These are phyloP conservation scores for Quercus cerris DNA, from an alignment of 306 rosid genomes.

Conservation along the genomic window DNA sequence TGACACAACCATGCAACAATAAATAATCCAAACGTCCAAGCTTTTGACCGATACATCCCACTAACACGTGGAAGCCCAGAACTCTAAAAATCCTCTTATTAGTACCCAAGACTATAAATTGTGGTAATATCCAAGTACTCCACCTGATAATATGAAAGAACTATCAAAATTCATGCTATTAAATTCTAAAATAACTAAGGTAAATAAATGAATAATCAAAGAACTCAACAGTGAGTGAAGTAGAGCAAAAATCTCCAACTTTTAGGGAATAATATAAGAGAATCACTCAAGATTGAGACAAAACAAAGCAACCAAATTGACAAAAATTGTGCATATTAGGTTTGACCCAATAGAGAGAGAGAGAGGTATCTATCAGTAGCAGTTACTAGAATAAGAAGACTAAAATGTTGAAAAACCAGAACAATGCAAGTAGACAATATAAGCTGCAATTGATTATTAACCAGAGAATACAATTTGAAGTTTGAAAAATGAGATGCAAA, in stretches of 20 bases:
- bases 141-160: constrained; percentile 20
- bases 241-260: not conserved
- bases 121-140: not conserved
- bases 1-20: constrained; percentile 24
- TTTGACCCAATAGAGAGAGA: not conserved
- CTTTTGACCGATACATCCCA: constrained; percentile 32
- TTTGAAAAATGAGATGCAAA: not conserved
- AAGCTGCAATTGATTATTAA: no score
- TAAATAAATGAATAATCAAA: not conserved
- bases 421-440: no score
- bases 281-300: not conserved
- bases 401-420: no score
- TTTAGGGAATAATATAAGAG: not conserved
- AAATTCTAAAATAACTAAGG: not conserved
- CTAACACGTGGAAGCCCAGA: not conserved
- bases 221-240: not conserved
- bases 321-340: no score
- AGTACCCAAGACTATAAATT: not conserved
- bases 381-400: no score
- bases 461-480: no score
- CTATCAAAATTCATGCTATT: not conserved
- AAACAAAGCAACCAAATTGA: not conserved
- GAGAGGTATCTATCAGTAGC: not conserved
- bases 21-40: constrained; percentile 20
- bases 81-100: not conserved